phyloP scores from a whole-genome alignment of 1,284 basidiomycete genomes.

The Apiotrichum gamsii region DNA sequence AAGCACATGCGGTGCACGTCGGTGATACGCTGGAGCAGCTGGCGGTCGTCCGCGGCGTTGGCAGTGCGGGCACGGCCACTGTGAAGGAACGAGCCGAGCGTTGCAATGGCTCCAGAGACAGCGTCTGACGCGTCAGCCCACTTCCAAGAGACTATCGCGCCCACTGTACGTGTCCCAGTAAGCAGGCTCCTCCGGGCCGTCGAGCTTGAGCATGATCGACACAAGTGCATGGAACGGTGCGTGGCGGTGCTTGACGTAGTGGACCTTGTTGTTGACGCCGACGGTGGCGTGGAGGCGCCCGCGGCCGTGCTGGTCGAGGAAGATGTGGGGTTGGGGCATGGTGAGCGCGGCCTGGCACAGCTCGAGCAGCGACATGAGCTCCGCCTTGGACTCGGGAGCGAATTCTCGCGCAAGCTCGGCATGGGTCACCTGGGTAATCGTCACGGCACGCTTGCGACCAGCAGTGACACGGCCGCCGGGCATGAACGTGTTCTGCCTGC shows the following conservation, averaged over 20 bases:
- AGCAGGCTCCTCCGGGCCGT: slow-evolving; percentile 26
- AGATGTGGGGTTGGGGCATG: slow-evolving; percentile 11
- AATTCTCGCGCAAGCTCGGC: slow-evolving; percentile 40
- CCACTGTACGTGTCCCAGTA: slow-evolving; percentile 43
- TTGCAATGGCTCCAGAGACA: neutral
- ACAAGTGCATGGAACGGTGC: slow-evolving; percentile 42
- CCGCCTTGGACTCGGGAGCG: slow-evolving; percentile 30
- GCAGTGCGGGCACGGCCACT: too few species aligned
- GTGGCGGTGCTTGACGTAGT: slow-evolving; percentile 43
- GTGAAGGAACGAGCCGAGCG: neutral
- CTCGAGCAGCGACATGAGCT: slow-evolving; percentile 35
- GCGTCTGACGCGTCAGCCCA: slow-evolving; percentile 1
- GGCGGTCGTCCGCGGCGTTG: too few species aligned
- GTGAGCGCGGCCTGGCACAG: slow-evolving; percentile 41
- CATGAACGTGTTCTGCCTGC: slow-evolving; percentile 41
- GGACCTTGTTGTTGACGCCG: slow-evolving; percentile 24
- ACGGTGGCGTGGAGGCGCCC: slow-evolving; percentile 13
- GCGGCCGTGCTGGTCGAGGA: slow-evolving; percentile 7
- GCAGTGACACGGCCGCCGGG: slow-evolving; percentile 30
- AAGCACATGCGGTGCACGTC: too few species aligned
- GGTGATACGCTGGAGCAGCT: too few species aligned
- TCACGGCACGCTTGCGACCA: slow-evolving; percentile 40
- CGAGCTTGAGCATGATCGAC: slow-evolving; percentile 37
- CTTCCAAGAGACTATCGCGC: neutral
- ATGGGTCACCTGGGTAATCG: slow-evolving; percentile 38